Base-by-base conservation (phyloP, 2,329 filamentous ascomycete species). In the Fusarium austroafricanum region DNA sequence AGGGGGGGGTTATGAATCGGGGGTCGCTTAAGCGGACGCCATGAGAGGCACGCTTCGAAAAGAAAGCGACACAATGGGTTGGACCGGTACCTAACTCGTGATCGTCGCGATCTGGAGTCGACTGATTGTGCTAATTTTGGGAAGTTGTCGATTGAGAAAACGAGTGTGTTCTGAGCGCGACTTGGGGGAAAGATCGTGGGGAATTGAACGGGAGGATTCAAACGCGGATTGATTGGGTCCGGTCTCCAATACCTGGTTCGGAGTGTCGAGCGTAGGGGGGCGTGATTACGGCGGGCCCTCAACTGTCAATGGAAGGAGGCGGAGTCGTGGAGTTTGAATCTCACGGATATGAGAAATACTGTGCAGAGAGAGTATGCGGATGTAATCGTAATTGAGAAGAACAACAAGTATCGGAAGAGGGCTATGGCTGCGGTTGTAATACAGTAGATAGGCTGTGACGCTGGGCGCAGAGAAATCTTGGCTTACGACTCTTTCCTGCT, bases 21-120 rank as follows among this genome's bases (percentile, higher is more conserved):
- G 37, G 35, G n/a, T 46, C 20, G 56, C 57, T 64, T 71, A 74
- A 59, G 57, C 31, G 52, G 56, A 52, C 62, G 71, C 71, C 72
- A 74, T 74, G 55, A 29, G 66, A 55, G 57, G 37, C 47, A 50
- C 45, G 38, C 49, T 20, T 43, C 21, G 26, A 20, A 39, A 15
- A 33, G 35, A 49, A 23, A 51, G 51, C 17, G 39, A 37, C 37
- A 21, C 49, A 46, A 37, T 31, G 21, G 40, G 50, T 21, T 63
- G 26, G 52, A 20, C 21, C 42, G 45, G 21, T 28, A 17, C 47
- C 52, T 28, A 61, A 44, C 47, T 47, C 31, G 58, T 35, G 33
- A 15, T 58, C 23, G 39, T 39, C 33, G 39, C 23, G n/a, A 52
- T 26, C 29, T 23, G n/a, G n/a, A 40, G 37, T 56, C 38, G 37